Conservation (phyloP, 73 alveolate species). For the Paramecium biaurelia region DNA sequence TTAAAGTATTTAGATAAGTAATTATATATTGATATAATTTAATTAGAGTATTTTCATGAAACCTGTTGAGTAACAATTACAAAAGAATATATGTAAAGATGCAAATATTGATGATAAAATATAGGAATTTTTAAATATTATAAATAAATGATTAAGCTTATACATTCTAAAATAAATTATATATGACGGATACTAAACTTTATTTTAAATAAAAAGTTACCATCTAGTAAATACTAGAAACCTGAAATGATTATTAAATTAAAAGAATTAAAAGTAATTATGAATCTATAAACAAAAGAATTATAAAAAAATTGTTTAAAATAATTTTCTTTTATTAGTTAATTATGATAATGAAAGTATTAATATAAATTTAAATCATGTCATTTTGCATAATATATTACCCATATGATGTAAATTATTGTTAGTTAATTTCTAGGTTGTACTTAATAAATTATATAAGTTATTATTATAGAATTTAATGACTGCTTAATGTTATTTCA, state of each 20-base stretch:
- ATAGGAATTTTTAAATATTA: neutral
- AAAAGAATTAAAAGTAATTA: neutral
- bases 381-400: neutral
- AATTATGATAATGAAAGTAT: conserved; percentile 9
- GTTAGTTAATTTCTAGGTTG: neutral
- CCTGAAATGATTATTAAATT: conserved; percentile 67
- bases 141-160: conserved; percentile 80
- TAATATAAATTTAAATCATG: neutral
- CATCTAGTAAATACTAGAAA: conserved; percentile 42
- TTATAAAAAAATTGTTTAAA: neutral
- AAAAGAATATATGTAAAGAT: neutral
- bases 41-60: neutral
- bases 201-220: conserved; percentile 64
- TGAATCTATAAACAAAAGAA: neutral
- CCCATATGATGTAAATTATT: neutral
- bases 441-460: neutral
- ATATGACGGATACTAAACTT: conserved; percentile 71
- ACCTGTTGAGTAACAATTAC: neutral
- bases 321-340: neutral
- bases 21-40: neutral
- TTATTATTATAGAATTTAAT: neutral
- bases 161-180: conserved; percentile 84
- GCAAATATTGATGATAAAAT: neutral
- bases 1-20: neutral
- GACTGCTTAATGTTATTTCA: conserved; percentile 18